A percentile compares a stretch with the other conserved stretches of the same genome.
Conservation (phyloP, 371 early-diverging fungal genomes). For the Mortierella sp. region DNA sequence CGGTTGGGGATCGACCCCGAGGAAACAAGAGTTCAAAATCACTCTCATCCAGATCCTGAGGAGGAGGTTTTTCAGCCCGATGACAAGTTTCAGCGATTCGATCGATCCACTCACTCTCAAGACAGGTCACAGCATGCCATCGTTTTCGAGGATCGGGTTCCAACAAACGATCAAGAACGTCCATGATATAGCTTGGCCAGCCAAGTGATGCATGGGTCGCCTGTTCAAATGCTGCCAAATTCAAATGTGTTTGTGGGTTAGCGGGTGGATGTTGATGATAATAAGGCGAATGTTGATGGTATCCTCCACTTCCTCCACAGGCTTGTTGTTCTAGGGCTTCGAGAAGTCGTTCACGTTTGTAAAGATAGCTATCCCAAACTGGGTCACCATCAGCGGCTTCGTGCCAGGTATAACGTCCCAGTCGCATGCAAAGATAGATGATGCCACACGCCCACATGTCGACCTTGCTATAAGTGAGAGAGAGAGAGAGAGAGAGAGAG, state of each 20-base stretch:
- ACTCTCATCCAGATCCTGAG: slow-evolving; percentile 31
- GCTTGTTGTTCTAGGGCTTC: slow-evolving; percentile 4
- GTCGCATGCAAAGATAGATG: slow-evolving; percentile 66
- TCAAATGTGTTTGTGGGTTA: slow-evolving; percentile 13
- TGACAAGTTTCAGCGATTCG: slow-evolving; percentile 57
- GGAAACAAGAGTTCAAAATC: no score
- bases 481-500: neutral
- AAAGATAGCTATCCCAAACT: slow-evolving; percentile 53
- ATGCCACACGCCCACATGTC: slow-evolving; percentile 69
- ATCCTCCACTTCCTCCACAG: neutral
- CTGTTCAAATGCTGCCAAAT: slow-evolving; percentile 30
- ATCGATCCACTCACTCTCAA: slow-evolving; percentile 60
- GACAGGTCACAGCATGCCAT: slow-evolving; percentile 56
- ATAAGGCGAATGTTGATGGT: neutral
- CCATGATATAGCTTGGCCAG: slow-evolving; percentile 26
- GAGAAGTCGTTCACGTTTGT: slow-evolving; percentile 22
- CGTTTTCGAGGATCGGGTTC: slow-evolving; percentile 61
- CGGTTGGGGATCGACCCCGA: no score
- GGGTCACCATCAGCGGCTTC: slow-evolving; percentile 63
- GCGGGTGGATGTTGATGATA: neutral
- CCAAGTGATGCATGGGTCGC: slow-evolving; percentile 19
- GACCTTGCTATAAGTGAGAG: slow-evolving; percentile 45
- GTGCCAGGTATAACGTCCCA: slow-evolving; percentile 68
- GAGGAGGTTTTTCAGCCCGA: slow-evolving; percentile 51
- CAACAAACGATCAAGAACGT: slow-evolving; percentile 52